phyloP scores from a whole-genome alignment of 768 basidiomycete genomes.

The Cystobasidium tubakii region DNA sequence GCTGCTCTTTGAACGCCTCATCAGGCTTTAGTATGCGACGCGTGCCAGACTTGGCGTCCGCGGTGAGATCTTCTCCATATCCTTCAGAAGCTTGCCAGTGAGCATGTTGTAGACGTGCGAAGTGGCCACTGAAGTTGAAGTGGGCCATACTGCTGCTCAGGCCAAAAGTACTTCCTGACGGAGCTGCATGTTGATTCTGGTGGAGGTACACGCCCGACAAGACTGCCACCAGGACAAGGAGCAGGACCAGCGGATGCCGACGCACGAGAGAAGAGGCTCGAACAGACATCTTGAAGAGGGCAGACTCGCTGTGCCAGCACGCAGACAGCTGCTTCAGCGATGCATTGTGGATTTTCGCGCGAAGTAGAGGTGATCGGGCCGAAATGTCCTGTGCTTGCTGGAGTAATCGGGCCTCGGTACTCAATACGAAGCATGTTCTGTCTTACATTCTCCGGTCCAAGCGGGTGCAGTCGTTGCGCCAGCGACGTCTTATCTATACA shows the following conservation, averaged over 20 bases:
- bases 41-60: background rate
- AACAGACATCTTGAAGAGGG: background rate
- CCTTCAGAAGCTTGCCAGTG: background rate
- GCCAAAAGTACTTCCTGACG: background rate
- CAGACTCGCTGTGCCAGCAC: background rate
- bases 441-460: no score
- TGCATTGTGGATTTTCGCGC: no score
- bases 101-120: background rate
- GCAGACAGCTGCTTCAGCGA: background rate
- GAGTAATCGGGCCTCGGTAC: no score
- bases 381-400: no score
- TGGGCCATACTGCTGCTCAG: background rate
- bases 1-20: slow-evolving; percentile 19
- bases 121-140: slow-evolving; percentile 8
- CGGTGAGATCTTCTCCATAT: background rate
- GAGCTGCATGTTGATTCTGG: background rate
- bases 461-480: no score
- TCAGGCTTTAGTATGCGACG: slow-evolving; percentile 10
- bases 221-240: background rate
- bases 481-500: no score
- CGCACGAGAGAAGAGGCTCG: background rate
- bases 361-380: no score
- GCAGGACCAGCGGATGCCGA: background rate
- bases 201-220: background rate
- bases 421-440: no score